These are phyloP conservation scores for Aspergillus glaucus DNA, from an alignment of 2,329 filamentous ascomycete genomes.

Conservation along the genomic window DNA sequence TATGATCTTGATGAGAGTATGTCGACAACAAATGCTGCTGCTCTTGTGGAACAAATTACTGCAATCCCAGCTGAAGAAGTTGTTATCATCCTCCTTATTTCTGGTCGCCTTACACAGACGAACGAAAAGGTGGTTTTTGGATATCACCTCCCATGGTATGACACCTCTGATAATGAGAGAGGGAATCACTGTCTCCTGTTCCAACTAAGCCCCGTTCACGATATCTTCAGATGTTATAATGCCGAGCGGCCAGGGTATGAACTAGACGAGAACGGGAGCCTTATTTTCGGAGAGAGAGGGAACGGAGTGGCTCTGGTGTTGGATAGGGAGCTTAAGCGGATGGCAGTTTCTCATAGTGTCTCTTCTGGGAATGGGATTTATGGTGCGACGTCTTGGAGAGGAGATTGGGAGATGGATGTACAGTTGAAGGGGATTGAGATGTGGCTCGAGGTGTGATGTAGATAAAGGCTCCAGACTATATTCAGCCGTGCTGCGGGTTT, in stretches of 20 bases:
- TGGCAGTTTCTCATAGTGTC: neutral
- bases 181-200: neutral
- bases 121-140: neutral
- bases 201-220: neutral
- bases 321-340: neutral
- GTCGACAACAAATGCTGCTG: neutral
- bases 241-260: neutral
- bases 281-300: neutral
- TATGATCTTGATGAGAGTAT: neutral
- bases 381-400: neutral
- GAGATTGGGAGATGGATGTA: neutral
- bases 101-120: neutral
- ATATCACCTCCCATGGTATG: neutral
- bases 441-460: neutral
- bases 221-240: neutral
- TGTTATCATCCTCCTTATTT: neutral
- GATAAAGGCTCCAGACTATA: no score
- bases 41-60: neutral
- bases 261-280: neutral
- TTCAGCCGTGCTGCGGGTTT: no score
- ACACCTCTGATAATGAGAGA: neutral
- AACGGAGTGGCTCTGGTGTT: neutral
- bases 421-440: neutral
- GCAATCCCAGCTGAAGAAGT: neutral
- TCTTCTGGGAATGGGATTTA: neutral